phyloP scores from a whole-genome alignment of 73 alveolate species.

The Paramecium tetraurelia region DNA sequence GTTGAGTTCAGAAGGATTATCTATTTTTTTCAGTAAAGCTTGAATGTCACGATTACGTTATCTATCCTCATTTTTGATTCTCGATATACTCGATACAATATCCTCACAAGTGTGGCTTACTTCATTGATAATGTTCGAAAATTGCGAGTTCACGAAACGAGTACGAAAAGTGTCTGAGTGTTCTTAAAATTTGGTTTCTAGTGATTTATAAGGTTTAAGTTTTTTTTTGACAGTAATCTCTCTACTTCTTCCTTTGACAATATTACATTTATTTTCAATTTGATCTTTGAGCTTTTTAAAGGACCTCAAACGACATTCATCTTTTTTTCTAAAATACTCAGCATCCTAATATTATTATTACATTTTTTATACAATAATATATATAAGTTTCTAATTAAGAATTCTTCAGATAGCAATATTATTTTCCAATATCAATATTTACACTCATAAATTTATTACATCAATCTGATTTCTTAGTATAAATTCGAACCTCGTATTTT shows the following conservation, averaged over 20 bases:
- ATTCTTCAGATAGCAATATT: background rate
- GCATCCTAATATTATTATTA: background rate
- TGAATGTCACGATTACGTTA: background rate
- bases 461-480: background rate
- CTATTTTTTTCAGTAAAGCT: background rate
- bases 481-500: no score
- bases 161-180: conserved; percentile 12
- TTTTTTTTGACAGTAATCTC: background rate
- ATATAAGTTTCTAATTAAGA: no score
- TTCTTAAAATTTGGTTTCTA: background rate
- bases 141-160: background rate
- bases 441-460: no score
- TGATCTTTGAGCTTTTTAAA: background rate
- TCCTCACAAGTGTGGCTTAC: conserved; percentile 10
- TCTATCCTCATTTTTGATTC: background rate
- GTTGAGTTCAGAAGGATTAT: background rate
- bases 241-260: background rate
- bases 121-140: background rate
- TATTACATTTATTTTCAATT: background rate
- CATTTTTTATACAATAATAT: background rate
- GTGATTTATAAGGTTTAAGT: background rate
- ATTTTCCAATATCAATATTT: no score
- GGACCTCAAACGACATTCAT: background rate
- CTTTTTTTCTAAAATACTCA: background rate
- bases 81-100: background rate